A percentile compares a stretch with the other conserved stretches of the same genome.
phyloP scores from a whole-genome alignment of 768 basidiomycete genomes.

The Suillus tomentosus region DNA sequence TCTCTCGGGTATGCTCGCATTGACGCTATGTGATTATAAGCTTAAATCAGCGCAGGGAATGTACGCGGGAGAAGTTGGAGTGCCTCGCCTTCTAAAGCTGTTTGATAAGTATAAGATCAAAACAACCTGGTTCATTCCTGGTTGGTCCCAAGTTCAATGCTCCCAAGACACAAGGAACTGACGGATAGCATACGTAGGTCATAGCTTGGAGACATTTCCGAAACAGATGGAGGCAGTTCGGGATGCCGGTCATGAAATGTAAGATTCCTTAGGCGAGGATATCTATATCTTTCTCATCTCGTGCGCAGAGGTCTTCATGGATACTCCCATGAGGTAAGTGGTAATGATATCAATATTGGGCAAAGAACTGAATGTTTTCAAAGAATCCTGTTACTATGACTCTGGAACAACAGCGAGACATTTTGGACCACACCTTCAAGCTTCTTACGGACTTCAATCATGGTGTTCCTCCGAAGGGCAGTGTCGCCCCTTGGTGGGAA shows the following conservation, averaged over 20 bases:
- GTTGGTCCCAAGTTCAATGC: slow-evolving; percentile 28
- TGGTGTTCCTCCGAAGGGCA: slow-evolving; percentile 59
- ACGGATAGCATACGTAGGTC: slow-evolving; percentile 41
- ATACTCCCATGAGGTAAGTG: slow-evolving; percentile 64
- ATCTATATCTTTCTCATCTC: slow-evolving; percentile 2
- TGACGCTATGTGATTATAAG: background rate
- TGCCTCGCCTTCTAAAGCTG: slow-evolving; percentile 63
- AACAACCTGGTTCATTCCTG: slow-evolving; percentile 77
- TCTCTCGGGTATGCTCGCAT: slow-evolving; percentile 49
- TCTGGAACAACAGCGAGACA: slow-evolving; percentile 68
- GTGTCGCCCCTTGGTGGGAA: slow-evolving; percentile 83
- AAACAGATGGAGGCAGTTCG: slow-evolving; percentile 67
- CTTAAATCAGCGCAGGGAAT: slow-evolving; percentile 44
- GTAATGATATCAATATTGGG: background rate
- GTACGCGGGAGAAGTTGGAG: slow-evolving; percentile 73
- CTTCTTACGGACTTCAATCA: slow-evolving; percentile 67
- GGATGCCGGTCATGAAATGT: slow-evolving; percentile 77
- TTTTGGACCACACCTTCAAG: slow-evolving; percentile 64
- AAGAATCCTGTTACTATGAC: slow-evolving; percentile 64
- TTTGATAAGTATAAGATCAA: slow-evolving; percentile 65
- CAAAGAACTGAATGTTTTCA: background rate
- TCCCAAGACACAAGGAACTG: background rate
- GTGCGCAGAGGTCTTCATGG: slow-evolving; percentile 59
- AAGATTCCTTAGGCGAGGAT: slow-evolving; percentile 14
- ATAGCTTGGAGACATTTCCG: slow-evolving; percentile 76